Base-by-base conservation (phyloP, 2,329 filamentous ascomycete genomes). In the Aspergillus brunneoviolaceus region DNA sequence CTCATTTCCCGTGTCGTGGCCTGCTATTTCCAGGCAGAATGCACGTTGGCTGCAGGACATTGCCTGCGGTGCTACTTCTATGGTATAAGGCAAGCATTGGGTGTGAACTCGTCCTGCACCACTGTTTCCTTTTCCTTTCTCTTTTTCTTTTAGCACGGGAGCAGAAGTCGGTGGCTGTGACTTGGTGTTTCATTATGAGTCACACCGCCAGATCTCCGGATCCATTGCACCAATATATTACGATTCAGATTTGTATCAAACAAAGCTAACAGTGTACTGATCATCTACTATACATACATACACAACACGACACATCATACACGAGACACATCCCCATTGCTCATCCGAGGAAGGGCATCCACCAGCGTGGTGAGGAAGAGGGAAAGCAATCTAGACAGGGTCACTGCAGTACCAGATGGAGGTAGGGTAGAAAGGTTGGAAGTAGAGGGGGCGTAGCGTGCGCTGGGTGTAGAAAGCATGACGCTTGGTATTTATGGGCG, bases 261-360 rank as follows among this genome's bases (percentile, higher is more conserved):
- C 33, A 10, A 12, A 55, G 50, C 35, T 33, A 21, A 35, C 50
- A 57, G 51, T 59, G 11, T 42, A 51, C 60, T 58, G 27, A 63
- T 58, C 57, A 66, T 62, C 62, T 71, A 70, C 64, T 70, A 69
- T 70, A 70, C 68, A 71, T 54, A 49, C 65, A 52, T 67, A 66
- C 62, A 67, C 62, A 35, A 47, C 33, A 45, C 39, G 55, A 61
- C 45, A 59, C 59, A 54, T 58, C 59, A 50, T 42, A 31, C 27
- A 49, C 56, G 52, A 57, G 47, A 59, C 55, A 58, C 39, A 16
- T 2, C 7, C 39, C 16, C 39, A 16, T 19, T 19, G 6, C 16
- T 16, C 39, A 35, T 4, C 14, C 33, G 14, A 35, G n/a, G 39
- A n/a, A 45, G 39, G 16, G 16, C 39, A n/a, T 45, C 16, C 39